These are phyloP conservation scores for Citrullus mucosospermus DNA, from an alignment of 306 rosid species.

Conservation along the genomic window DNA sequence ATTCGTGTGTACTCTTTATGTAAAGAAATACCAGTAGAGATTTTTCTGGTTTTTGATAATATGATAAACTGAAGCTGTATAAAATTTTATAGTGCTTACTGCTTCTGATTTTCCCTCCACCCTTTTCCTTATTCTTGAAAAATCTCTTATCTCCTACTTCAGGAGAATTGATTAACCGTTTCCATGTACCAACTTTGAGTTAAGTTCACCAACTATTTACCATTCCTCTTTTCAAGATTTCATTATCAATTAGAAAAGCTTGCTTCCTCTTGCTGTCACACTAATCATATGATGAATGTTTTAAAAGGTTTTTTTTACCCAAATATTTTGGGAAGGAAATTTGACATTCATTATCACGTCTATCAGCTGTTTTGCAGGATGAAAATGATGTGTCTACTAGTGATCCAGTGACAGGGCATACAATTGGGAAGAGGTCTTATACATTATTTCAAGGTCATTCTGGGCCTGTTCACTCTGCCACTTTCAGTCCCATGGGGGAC, in stretches of 20 bases:
- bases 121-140: neutral
- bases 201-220: neutral
- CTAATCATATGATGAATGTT: neutral
- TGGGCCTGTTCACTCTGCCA: slow-evolving; percentile 84
- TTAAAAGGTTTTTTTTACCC: neutral
- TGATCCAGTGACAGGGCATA: slow-evolving; percentile 43
- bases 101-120: neutral
- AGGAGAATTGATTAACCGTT: neutral
- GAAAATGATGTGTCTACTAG: slow-evolving; percentile 50
- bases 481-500: slow-evolving; percentile 85
- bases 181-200: neutral
- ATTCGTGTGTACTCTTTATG: neutral
- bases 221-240: neutral
- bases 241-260: neutral
- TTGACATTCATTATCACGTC: slow-evolving; percentile 15
- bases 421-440: slow-evolving; percentile 54
- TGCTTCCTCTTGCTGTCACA: neutral
- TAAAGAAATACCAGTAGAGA: neutral
- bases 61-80: neutral
- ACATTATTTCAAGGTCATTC: slow-evolving; percentile 93
- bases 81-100: neutral
- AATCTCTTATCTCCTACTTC: neutral
- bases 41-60: neutral
- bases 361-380: slow-evolving; percentile 66
- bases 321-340: neutral